These are phyloP conservation scores for Alternaria viburni DNA, from an alignment of 2,329 filamentous ascomycete genomes.

Conservation along the genomic window DNA sequence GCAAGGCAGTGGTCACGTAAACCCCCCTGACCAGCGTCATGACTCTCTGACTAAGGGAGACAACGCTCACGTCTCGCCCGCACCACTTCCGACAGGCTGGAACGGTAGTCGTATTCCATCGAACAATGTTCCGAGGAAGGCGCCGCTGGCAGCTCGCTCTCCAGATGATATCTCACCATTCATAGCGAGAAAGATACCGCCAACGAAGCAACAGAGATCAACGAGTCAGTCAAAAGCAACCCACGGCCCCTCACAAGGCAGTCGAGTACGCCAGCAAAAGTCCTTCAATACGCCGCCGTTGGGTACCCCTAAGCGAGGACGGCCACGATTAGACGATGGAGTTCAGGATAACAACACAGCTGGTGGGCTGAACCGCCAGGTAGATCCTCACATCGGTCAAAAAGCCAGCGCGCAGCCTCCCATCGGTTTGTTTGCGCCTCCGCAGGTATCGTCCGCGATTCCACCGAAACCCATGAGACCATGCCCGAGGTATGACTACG, in stretches of 20 bases:
- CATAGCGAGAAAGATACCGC: background rate
- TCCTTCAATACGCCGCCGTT: background rate
- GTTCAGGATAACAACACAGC: background rate
- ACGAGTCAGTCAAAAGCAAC: background rate
- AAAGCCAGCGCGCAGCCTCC: background rate
- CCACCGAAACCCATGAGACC: background rate
- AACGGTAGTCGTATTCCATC: background rate
- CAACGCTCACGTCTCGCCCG: background rate
- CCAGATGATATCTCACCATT: background rate
- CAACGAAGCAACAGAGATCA: background rate
- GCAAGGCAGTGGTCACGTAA: background rate
- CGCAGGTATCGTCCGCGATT: background rate
- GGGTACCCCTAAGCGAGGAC: background rate
- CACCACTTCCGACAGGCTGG: background rate
- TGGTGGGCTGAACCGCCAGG: background rate
- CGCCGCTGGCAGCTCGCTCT: background rate
- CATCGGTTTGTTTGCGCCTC: background rate
- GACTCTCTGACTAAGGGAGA: background rate
- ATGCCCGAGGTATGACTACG: conserved; percentile 9
- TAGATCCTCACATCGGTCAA: background rate
- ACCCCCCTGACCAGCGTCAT: background rate
- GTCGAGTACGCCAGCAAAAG: background rate
- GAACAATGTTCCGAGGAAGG: background rate
- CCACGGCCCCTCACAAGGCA: background rate
- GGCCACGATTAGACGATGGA: background rate